Evolutionary conservation across 805 yeast genomes (phyloP).

Genomic region (Nakazawaea wickerhamii): DNA sequence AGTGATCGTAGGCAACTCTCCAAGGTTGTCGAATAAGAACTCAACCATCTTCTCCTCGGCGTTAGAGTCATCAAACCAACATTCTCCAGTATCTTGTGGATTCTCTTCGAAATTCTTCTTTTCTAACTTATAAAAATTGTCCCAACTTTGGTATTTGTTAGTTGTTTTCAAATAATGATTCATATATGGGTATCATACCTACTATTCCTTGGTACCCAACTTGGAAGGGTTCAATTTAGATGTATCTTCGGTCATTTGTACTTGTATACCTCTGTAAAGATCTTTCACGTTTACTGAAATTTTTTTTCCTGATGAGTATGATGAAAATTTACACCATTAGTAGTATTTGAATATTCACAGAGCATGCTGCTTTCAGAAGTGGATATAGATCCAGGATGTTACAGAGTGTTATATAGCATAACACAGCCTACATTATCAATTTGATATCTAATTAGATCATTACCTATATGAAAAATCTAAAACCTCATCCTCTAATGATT

Average conservation of each 20-base stretch:
- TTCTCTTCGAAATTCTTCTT: conserved; percentile 65
- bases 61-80: conserved; percentile 95
- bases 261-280: neutral
- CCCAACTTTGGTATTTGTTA: conserved; percentile 53
- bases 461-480: neutral
- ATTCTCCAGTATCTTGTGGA: conserved; percentile 85
- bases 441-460: neutral
- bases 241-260: conserved; percentile 18
- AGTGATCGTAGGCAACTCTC: conserved; percentile 23
- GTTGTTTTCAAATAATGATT: conserved; percentile 17
- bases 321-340: too few species aligned
- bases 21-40: conserved; percentile 52
- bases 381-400: too few species aligned
- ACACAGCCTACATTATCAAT: too few species aligned
- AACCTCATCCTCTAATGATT: conserved; percentile 40
- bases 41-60: conserved; percentile 84
- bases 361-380: too few species aligned
- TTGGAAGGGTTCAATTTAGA: conserved; percentile 63
- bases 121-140: conserved; percentile 75
- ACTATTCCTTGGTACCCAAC: conserved; percentile 81
- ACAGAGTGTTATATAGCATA: too few species aligned
- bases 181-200: conserved; percentile 21
- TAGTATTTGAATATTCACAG: too few species aligned
- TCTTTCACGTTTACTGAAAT: too few species aligned
- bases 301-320: too few species aligned